A percentile compares a stretch with the other conserved stretches of the same genome.
phyloP scores from a whole-genome alignment of 2,329 filamentous ascomycete species.

The Claviceps purpurea region DNA sequence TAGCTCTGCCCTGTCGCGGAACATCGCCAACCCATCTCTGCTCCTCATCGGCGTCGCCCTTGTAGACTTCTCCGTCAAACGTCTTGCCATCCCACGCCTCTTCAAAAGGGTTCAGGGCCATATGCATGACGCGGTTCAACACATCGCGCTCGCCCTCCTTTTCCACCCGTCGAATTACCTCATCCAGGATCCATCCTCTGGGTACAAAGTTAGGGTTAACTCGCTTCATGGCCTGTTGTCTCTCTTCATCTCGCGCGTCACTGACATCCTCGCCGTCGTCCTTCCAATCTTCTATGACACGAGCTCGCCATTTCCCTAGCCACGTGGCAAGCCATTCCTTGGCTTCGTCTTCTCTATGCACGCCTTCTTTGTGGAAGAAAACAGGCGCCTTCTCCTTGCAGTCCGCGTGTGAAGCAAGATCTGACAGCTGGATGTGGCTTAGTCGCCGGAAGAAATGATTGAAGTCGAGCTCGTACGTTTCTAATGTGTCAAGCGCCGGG shows the following conservation, averaged over 20 bases:
- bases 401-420: constrained; percentile 51
- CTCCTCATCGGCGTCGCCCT: constrained; percentile 59
- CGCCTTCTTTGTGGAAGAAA: constrained; percentile 72
- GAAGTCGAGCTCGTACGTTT: constrained; percentile 77
- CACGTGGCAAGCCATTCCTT: constrained; percentile 58
- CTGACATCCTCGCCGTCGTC: constrained; percentile 26
- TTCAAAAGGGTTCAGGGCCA: constrained; percentile 73
- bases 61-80: constrained; percentile 34
- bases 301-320: constrained; percentile 64
- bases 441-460: constrained; percentile 85
- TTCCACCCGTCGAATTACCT: constrained; percentile 81
- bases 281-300: constrained; percentile 67
- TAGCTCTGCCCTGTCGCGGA: constrained; percentile 59
- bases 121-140: constrained; percentile 62
- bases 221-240: constrained; percentile 62
- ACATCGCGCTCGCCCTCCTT: constrained; percentile 71
- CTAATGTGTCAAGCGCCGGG: constrained; percentile 68
- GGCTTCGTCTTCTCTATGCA: constrained; percentile 48
- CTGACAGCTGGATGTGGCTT: constrained; percentile 44
- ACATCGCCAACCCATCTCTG: constrained; percentile 76
- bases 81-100: constrained; percentile 53
- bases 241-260: constrained; percentile 40
- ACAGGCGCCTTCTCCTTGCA: constrained; percentile 48
- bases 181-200: constrained; percentile 82
- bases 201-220: constrained; percentile 92